Base-by-base conservation (phyloP, 345 rosid genomes). In the Kernera saxatilis region DNA sequence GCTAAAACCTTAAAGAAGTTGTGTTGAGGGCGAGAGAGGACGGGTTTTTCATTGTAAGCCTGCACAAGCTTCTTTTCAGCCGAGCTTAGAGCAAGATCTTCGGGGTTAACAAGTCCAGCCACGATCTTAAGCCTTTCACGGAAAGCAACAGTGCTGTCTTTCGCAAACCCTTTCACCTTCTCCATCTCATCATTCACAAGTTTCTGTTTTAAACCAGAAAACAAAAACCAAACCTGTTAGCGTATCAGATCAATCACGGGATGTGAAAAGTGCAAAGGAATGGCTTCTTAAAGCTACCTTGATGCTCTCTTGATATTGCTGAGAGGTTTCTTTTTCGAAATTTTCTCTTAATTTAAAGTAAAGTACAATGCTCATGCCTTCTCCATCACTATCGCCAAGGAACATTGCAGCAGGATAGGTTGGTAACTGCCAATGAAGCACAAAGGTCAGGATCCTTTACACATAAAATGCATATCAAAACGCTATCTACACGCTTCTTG, bases 11-110 rank as follows among this genome's bases (percentile, higher is more conserved):
- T 78, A 22, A 77, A 88, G 71, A 90, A 93, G 60, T 78, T 82
- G 76, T 93, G 98, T 73, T 93, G 97, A n/a, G 98, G 98, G 25
- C 97, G 94, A 30, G 98, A 91, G 39, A 93, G 92, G 62, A 91
- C 98, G 0, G 96, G 97, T 72, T 93, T 93, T 77, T 93, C 98
- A 33, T 88, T 93, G 67, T 90, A 93, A 68, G 89, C 89, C 32
- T 82, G 83, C 10, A 88, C 79, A 67, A 93, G 98, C 70, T 88
- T 93, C 79, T 69, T 90, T 35, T 93, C 98, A 1, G 97, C 58
- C 21, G 98, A 86, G 80, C 88, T 85, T 76, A 93, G 54, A 74
- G 71, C 73, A 40, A 93, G 88, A 65, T 93, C 93, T 19, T 90
- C 96, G 0, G 97, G 93, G 81, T 93, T 93, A 17, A 85, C 88